A percentile compares a stretch with the other conserved stretches of the same genome.
Conservation (phyloP, 768 basidiomycete genomes). For the Mycena albidolilacea region DNA sequence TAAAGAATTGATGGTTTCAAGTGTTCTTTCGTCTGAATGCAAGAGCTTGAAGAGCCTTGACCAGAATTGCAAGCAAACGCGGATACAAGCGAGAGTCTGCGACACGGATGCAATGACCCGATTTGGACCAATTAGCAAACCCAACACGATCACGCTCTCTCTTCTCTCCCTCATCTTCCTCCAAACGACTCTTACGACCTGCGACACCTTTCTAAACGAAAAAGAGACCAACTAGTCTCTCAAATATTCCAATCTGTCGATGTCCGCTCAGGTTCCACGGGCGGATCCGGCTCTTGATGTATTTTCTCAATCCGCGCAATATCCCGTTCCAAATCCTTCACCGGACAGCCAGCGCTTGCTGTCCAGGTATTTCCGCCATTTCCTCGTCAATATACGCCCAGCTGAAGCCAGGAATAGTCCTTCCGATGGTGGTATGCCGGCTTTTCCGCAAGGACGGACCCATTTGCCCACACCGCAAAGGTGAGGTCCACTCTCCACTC, state of each 20-base stretch:
- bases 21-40: too few species aligned
- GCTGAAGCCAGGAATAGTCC: conserved; percentile 9
- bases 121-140: conserved; percentile 3
- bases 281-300: conserved; percentile 30
- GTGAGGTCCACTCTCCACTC: not conserved
- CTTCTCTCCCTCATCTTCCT: conserved; percentile 11
- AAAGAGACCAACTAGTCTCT: not conserved
- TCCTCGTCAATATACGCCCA: not conserved
- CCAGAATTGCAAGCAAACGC: too few species aligned
- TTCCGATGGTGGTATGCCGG: conserved; percentile 21
- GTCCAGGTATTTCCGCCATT: conserved; percentile 9
- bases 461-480: conserved; percentile 41
- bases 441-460: conserved; percentile 32
- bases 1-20: too few species aligned
- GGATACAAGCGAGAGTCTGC: too few species aligned
- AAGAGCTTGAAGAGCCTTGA: too few species aligned
- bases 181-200: not conserved
- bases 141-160: conserved; percentile 1
- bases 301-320: conserved; percentile 27
- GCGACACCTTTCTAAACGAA: conserved; percentile 24
- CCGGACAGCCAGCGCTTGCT: conserved; percentile 11
- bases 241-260: not conserved
- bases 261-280: conserved; percentile 29
- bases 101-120: too few species aligned
- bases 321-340: conserved; percentile 13